Evolutionary conservation across 1,284 basidiomycete genomes (phyloP), one percentile per base, ranked within the genome.

Genomic region (Microbotryum saponariae): DNA sequence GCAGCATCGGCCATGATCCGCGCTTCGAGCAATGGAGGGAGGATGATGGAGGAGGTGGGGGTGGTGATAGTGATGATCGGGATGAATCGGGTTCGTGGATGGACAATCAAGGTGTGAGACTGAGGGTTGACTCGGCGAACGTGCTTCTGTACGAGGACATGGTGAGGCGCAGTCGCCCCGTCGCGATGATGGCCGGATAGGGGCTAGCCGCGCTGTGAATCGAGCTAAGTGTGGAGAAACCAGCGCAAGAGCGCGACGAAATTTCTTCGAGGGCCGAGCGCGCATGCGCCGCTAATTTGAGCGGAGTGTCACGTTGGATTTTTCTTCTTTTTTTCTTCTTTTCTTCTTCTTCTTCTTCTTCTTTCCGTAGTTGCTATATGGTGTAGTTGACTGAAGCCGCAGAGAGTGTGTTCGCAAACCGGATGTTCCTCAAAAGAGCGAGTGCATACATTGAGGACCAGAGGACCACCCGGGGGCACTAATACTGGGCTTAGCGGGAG

Each of bases 1-100:
- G 31, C 51, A 53, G 51, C 27, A 53, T 14, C 3, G 51, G 33
- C 23, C 12, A 50, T 27, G 48, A 27, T n/a, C 27, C 37, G 37
- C 37, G 37, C 16, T 42, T 42, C 37, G 37, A 23, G 21, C 10
- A 29, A 27, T 12, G 51, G 48, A 33, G 54, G 27, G 31, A 56
- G 52, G 33, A 51, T 63, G n/a, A 52, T 51, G 21, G 56, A 54
- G 37, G 51, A 51, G 50, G 63, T 61, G 31, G 23, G 47, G 9
- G n/a, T 7, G 8, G 18, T 54, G 14, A 59, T 54, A 23, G 10
- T n/a, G 10, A 37, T 44, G 27, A 56, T 54, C 27, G 51, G 46
- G 27, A 45, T 20, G 50, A 23, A 16, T 20, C 14, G 18, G 18
- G 25, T 20, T 18, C 20, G 25, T 27, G 25, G 25, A 18, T 23